These are phyloP conservation scores for Clavariopsis aquatica DNA, from an alignment of 495 filamentous ascomycete genomes.

Conservation along the genomic window DNA sequence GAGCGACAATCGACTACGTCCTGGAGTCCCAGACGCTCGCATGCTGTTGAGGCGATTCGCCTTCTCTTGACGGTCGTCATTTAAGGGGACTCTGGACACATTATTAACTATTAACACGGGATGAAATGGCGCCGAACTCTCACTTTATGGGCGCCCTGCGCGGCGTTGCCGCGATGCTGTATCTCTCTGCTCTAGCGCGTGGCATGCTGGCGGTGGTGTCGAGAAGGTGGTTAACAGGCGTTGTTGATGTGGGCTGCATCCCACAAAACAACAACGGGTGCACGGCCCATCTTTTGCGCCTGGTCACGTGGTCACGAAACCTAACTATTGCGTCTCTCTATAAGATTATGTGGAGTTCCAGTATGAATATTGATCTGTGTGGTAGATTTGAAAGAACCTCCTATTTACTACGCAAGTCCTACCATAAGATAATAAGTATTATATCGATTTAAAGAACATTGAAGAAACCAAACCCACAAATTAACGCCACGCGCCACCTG, in stretches of 20 bases:
- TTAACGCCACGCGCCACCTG: too few species aligned
- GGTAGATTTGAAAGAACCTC: too few species aligned
- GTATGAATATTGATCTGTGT: too few species aligned
- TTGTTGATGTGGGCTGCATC: constrained; percentile 8
- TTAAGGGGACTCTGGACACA: constrained; percentile 70
- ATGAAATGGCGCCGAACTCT: constrained; percentile 8
- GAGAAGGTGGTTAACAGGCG: background rate
- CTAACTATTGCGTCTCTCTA: too few species aligned
- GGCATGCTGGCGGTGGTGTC: constrained; percentile 25
- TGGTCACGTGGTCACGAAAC: background rate
- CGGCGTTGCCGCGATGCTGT: constrained; percentile 38
- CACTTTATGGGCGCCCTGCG: constrained; percentile 42
- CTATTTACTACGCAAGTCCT: too few species aligned
- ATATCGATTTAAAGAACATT: too few species aligned
- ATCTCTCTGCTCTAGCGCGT: constrained; percentile 31
- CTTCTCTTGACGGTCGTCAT: constrained; percentile 93
- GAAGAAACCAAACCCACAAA: too few species aligned
- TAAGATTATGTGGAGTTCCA: too few species aligned
- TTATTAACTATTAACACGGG: constrained; percentile 8
- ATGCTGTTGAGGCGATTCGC: constrained; percentile 84
- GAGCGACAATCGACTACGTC: constrained; percentile 67
- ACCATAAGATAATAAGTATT: too few species aligned
- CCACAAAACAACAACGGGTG: background rate
- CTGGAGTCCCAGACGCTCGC: constrained; percentile 84
- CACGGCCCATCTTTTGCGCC: background rate